phyloP scores from a whole-genome alignment of 1,284 basidiomycete species.

The Cutaneotrichosporon sp. region DNA sequence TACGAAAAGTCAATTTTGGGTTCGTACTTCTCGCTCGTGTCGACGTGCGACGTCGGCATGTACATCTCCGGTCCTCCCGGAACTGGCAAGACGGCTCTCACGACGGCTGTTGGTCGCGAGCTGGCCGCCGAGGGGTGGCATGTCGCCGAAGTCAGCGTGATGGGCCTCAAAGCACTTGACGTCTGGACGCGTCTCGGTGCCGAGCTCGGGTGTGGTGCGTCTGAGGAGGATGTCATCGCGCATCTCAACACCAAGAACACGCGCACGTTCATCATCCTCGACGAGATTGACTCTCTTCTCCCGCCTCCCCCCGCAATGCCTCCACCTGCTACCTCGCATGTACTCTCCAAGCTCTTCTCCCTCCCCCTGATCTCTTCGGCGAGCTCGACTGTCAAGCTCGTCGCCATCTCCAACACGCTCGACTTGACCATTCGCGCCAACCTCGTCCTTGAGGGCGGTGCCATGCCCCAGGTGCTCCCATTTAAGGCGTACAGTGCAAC shows the following conservation, averaged over 20 bases:
- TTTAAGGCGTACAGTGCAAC: slow-evolving; percentile 44
- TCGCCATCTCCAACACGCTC: slow-evolving; percentile 49
- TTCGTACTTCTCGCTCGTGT: slow-evolving; percentile 32
- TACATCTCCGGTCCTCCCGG: slow-evolving; percentile 50
- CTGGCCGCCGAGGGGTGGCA: slow-evolving; percentile 33
- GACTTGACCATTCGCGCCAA: slow-evolving; percentile 47
- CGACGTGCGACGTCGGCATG: slow-evolving; percentile 32
- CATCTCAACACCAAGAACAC: slow-evolving; percentile 15
- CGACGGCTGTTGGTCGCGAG: slow-evolving; percentile 37
- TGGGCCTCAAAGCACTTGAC: slow-evolving; percentile 40
- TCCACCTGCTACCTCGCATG: slow-evolving; percentile 38
- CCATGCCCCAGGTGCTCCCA: slow-evolving; percentile 39
- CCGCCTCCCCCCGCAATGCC: slow-evolving; percentile 35
- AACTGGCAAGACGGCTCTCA: slow-evolving; percentile 49
- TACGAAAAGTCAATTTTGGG: slow-evolving; percentile 38
- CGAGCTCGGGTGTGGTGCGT: slow-evolving; percentile 32
- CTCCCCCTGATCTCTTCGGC: slow-evolving; percentile 33
- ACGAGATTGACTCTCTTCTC: slow-evolving; percentile 49
- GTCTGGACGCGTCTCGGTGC: slow-evolving; percentile 38
- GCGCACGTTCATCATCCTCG: slow-evolving; percentile 43
- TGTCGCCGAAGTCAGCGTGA: slow-evolving; percentile 44
- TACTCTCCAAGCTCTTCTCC: slow-evolving; percentile 44
- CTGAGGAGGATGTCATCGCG: slow-evolving; percentile 30
- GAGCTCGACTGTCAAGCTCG: slow-evolving; percentile 35
- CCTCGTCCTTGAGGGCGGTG: slow-evolving; percentile 36